These are phyloP conservation scores for Termitomyces sp. DNA, from an alignment of 768 basidiomycete species.

Conservation along the genomic window DNA sequence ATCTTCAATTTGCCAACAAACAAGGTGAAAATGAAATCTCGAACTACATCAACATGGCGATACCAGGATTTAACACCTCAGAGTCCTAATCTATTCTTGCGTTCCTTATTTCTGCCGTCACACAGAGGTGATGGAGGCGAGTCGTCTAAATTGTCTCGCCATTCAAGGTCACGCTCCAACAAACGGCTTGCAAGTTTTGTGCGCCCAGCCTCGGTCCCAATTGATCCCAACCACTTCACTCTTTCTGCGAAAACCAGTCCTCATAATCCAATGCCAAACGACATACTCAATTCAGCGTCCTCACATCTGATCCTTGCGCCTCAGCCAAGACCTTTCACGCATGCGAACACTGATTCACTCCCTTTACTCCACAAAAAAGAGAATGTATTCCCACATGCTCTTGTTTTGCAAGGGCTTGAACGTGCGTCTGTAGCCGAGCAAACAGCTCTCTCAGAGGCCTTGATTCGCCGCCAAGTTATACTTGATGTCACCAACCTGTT, in stretches of 20 bases:
- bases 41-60: slow-evolving; percentile 5
- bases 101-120: slow-evolving; percentile 14
- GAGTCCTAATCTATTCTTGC: slow-evolving; percentile 15
- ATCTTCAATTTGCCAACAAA: slow-evolving; percentile 57
- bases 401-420: slow-evolving; percentile 72
- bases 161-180: slow-evolving; percentile 6
- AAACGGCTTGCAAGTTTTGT: slow-evolving; percentile 16
- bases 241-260: not conserved
- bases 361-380: slow-evolving; percentile 10
- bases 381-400: slow-evolving; percentile 44
- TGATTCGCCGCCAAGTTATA: slow-evolving; percentile 45
- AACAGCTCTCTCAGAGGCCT: slow-evolving; percentile 44
- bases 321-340: slow-evolving; percentile 16
- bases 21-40: slow-evolving; percentile 43
- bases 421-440: slow-evolving; percentile 49
- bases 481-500: slow-evolving; percentile 24
- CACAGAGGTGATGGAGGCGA: slow-evolving; percentile 6
- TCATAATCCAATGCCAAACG: slow-evolving; percentile 2
- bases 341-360: slow-evolving; percentile 30
- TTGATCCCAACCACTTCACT: slow-evolving; percentile 17
- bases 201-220: slow-evolving; percentile 31
- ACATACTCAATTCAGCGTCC: not conserved
- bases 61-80: not conserved
- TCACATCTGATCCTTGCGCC: slow-evolving; percentile 9
- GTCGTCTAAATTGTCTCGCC: slow-evolving; percentile 4